These are phyloP conservation scores for Cladosporium halotolerans DNA, from an alignment of 2,329 filamentous ascomycete genomes.

Conservation along the genomic window DNA sequence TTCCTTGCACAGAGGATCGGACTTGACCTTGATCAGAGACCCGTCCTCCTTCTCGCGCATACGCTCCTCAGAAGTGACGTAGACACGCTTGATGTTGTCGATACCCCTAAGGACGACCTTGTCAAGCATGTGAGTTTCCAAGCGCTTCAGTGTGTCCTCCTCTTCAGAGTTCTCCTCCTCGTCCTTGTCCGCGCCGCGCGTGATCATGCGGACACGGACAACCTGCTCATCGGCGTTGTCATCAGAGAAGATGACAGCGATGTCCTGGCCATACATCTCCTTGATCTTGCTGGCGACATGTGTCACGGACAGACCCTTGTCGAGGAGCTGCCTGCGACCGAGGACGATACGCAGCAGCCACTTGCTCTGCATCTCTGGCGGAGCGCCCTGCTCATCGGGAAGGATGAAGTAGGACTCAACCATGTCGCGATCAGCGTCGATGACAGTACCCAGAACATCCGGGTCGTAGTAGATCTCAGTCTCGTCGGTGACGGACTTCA, in stretches of 20 bases:
- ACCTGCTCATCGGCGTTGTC: constrained; percentile 95
- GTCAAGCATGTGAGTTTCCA: constrained; percentile 87
- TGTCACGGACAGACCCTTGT: constrained; percentile 86
- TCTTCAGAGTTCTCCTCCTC: constrained; percentile 71
- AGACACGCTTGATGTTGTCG: constrained; percentile 79
- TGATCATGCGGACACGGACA: constrained; percentile 66
- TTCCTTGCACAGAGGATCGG: constrained; percentile 71
- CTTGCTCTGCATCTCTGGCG: constrained; percentile 64
- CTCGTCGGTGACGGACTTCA: constrained; percentile 82
- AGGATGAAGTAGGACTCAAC: constrained; percentile 96
- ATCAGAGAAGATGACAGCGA: constrained; percentile 93
- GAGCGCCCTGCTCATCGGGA: constrained; percentile 68
- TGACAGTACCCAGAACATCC: constrained; percentile 75
- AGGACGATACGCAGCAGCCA: constrained; percentile 93
- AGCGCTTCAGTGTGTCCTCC: constrained; percentile 88
- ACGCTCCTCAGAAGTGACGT: constrained; percentile 75
- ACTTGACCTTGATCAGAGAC: constrained; percentile 66
- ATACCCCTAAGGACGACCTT: constrained; percentile 88
- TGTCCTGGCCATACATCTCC: constrained; percentile 74
- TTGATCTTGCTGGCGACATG: constrained; percentile 89
- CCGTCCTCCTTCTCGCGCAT: constrained; percentile 65
- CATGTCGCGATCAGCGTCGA: constrained; percentile 84
- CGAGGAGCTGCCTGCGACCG: constrained; percentile 87
- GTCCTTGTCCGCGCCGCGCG: constrained; percentile 36
- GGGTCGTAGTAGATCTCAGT: constrained; percentile 98